phyloP scores from a whole-genome alignment of 1,284 basidiomycete species.

The Irpex rosettiformis region DNA sequence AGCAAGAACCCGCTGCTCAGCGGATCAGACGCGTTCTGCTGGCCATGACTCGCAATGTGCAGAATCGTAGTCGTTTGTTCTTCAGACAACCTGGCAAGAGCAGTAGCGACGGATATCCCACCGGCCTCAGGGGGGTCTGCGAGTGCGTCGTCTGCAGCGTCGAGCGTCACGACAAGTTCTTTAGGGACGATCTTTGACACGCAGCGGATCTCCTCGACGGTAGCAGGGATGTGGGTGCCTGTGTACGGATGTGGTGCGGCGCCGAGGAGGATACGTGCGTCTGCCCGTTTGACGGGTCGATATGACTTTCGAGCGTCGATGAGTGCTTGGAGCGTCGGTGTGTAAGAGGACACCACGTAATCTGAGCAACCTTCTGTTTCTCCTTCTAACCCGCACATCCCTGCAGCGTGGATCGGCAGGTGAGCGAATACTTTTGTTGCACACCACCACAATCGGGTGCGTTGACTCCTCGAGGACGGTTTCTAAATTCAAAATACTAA shows the following conservation, averaged over 20 bases:
- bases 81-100: background rate
- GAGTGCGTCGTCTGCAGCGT: background rate
- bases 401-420: slow-evolving; percentile 40
- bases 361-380: slow-evolving; percentile 17
- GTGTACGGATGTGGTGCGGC: slow-evolving; percentile 7
- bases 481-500: background rate
- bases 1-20: slow-evolving; percentile 11
- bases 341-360: slow-evolving; percentile 36
- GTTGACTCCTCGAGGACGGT: background rate
- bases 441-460: slow-evolving; percentile 42
- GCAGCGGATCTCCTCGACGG: background rate
- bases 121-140: background rate
- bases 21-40: slow-evolving; percentile 6
- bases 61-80: slow-evolving; percentile 1
- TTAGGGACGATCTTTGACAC: background rate
- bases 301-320: slow-evolving; percentile 16
- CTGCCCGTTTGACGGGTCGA: background rate
- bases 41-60: slow-evolving; percentile 13
- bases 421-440: slow-evolving; percentile 31
- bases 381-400: slow-evolving; percentile 13
- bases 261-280: slow-evolving; percentile 2
- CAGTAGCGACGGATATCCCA: background rate
- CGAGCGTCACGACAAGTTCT: background rate
- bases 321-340: slow-evolving; percentile 32
- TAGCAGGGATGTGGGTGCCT: background rate